These are phyloP conservation scores for Saccharomycopsis schoenii DNA, from an alignment of 805 yeast genomes.

Conservation along the genomic window DNA sequence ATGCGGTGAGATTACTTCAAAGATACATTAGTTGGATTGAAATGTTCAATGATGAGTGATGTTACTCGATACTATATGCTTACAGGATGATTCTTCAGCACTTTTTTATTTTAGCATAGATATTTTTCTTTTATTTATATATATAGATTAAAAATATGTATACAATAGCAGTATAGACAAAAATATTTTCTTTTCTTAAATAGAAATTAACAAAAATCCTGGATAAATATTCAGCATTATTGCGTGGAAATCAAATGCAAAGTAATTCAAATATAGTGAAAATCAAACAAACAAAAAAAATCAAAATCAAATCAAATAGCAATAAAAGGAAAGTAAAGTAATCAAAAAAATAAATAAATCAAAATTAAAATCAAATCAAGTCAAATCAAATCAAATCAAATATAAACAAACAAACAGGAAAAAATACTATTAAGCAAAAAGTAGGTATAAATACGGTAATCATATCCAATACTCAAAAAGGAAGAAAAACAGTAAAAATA, in stretches of 20 bases:
- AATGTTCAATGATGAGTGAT: slow-evolving; percentile 14
- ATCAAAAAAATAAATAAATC: neutral
- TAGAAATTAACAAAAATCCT: neutral
- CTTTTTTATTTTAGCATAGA: no score
- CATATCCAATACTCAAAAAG: neutral
- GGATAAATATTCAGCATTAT: neutral
- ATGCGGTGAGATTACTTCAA: slow-evolving; percentile 18
- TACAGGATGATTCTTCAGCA: neutral
- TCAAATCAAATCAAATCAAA: neutral
- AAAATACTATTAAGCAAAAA: neutral
- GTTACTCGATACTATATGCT: no score
- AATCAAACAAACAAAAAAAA: neutral
- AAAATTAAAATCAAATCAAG: neutral
- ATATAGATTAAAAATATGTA: neutral
- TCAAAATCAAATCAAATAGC: neutral
- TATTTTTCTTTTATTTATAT: neutral
- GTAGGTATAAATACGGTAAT: neutral
- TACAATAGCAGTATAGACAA: neutral
- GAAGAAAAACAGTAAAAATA: no score
- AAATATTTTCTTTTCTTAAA: neutral
- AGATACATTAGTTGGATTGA: slow-evolving; percentile 18
- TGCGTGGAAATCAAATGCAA: slow-evolving; percentile 1
- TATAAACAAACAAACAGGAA: neutral
- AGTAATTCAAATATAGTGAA: neutral
- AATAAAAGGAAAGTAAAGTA: neutral